phyloP scores from a whole-genome alignment of 2,329 filamentous ascomycete genomes.

The Sarocladiaceae sp. region DNA sequence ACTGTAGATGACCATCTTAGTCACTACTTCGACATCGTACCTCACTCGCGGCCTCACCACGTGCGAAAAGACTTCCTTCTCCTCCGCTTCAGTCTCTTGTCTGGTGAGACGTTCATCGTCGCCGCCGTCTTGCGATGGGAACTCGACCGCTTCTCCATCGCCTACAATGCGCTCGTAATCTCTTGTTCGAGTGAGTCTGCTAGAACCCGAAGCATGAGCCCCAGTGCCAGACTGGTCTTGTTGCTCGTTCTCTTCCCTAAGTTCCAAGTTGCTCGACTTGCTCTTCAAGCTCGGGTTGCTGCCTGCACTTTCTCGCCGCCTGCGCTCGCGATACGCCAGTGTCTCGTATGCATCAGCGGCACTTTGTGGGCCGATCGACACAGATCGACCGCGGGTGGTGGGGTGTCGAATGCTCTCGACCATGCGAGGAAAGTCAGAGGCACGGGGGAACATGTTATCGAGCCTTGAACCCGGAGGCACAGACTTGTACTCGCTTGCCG shows the following conservation, averaged over 20 bases:
- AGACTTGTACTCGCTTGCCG: conserved; percentile 83
- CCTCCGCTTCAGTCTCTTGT: conserved; percentile 52
- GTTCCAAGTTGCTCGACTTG: conserved; percentile 38
- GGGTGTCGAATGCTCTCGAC: conserved; percentile 79
- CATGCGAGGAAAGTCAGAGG: conserved; percentile 81
- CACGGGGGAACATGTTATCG: conserved; percentile 85
- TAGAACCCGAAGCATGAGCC: conserved; percentile 39
- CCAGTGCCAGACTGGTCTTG: conserved; percentile 33
- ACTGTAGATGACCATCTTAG: conserved; percentile 90
- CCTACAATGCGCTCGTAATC: conserved; percentile 74
- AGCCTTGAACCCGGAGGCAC: conserved; percentile 64
- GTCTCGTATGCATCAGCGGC: conserved; percentile 96
- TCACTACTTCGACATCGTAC: conserved; percentile 98
- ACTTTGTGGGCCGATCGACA: conserved; percentile 91
- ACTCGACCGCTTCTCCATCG: conserved; percentile 27
- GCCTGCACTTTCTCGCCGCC: conserved; percentile 49
- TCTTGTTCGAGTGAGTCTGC: too few relatives aligned
- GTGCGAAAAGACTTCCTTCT: conserved; percentile 77
- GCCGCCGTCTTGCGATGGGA: conserved; percentile 18
- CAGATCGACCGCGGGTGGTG: conserved; percentile 63
- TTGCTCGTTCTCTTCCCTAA: conserved; percentile 28
- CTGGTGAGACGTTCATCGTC: conserved; percentile 27
- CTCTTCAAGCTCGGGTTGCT: conserved; percentile 45
- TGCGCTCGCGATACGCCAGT: conserved; percentile 77
- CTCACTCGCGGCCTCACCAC: conserved; percentile 83